Evolutionary conservation across 805 yeast species (phyloP), one percentile per base, ranked within the genome.

Genomic region (Ogataea populi-albae): DNA sequence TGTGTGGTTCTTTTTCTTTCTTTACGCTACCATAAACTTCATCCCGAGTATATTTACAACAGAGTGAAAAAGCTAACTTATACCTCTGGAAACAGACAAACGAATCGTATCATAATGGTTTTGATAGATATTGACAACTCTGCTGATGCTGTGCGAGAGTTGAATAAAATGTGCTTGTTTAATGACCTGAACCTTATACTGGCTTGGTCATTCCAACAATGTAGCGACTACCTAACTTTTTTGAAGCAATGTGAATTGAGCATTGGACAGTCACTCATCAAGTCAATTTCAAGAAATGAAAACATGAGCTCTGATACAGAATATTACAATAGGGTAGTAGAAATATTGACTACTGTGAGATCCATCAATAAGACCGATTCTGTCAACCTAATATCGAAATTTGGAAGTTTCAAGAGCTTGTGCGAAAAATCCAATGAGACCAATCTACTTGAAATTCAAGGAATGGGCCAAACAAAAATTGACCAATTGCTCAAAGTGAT

Each of bases 31-130:
- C 87, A 82, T 52, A 83, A 82, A 55, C 61, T 85, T 25, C 82
- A 80, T 45, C 87, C 89, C 0, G 91, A 83, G 47, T 84, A 85
- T 48, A 69, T 85, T 3, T 72, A 75, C 59, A 75, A 74, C 42
- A 66, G 82, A 40, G 67, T 81, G 57, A 66, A 59, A 29, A 60
- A 47, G 35, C 40, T 63, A 17, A 39, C 53, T 3, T 46, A 52
- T 35, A 53, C 44, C 15, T 42, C 47, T 10, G 40, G 34, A 9
- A 40, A 46, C n/a, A 32, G 29, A n/a, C 40, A 40, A 11, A 45
- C 21, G 44, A 62, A 35, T 27, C 49, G 81, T n/a, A 66, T 82
- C 2, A 47, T 83, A 17, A 55, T 83, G 29, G 73, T 75, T 21
- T 78, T 81, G 5, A 80, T 82, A 5, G 93, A 83, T 51, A 74